Evolutionary conservation across 2,329 filamentous ascomycete genomes (phyloP).

Genomic region (Botrytis paeoniae): DNA sequence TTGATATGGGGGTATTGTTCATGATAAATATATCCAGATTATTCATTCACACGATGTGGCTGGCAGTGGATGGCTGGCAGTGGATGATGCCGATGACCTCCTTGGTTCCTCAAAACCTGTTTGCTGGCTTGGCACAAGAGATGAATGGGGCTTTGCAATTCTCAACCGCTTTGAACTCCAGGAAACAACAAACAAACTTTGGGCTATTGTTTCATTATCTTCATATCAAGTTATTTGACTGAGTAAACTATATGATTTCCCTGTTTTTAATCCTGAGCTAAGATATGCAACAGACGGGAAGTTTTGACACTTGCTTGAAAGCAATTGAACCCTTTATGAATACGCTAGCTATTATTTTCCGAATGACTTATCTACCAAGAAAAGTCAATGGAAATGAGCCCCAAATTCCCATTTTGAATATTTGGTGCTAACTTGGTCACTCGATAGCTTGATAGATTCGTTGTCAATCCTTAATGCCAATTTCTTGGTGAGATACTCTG

Average conservation of each 20-base stretch:
- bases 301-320: neutral
- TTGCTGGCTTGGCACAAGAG: constrained; percentile 8
- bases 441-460: neutral
- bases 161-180: constrained; percentile 1
- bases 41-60: neutral
- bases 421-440: neutral
- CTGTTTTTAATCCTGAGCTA: neutral
- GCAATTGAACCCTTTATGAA: neutral
- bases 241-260: neutral
- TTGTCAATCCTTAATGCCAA: neutral
- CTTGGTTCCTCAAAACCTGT: constrained; percentile 14
- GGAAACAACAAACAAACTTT: neutral
- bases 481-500: neutral
- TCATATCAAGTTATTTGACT: neutral
- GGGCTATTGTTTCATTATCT: neutral
- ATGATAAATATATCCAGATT: constrained; percentile 7
- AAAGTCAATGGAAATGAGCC: neutral
- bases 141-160: neutral
- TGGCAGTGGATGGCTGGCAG: neutral
- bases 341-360: neutral
- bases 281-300: constrained; percentile 10
- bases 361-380: neutral
- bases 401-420: neutral
- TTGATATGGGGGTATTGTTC: neutral
- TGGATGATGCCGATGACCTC: neutral